Evolutionary conservation across 768 basidiomycete species (phyloP).

Genomic region (Boletus huronensis): DNA sequence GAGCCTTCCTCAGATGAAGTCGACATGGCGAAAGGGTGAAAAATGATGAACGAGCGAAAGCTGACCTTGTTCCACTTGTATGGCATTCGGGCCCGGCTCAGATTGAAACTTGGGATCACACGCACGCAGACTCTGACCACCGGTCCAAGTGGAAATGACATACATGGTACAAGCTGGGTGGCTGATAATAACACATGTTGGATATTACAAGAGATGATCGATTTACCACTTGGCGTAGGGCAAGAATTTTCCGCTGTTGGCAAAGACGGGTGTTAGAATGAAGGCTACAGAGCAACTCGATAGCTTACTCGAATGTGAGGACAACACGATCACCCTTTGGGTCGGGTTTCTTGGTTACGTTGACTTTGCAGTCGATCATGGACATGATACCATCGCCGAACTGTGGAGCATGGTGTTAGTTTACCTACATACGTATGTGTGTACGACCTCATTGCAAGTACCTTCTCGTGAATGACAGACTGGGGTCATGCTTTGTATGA

Average conservation of each 20-base stretch:
- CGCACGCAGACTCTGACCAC: neutral
- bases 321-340: slow-evolving; percentile 79
- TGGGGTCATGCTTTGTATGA: slow-evolving; percentile 19
- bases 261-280: slow-evolving; percentile 2
- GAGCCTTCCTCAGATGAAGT: slow-evolving; percentile 12
- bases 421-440: neutral
- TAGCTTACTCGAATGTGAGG: slow-evolving; percentile 73
- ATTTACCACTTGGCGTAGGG: slow-evolving; percentile 67
- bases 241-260: slow-evolving; percentile 68
- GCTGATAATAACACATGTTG: slow-evolving; percentile 1
- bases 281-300: neutral
- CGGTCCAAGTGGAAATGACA: slow-evolving; percentile 6
- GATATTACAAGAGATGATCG: neutral
- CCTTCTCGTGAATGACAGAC: slow-evolving; percentile 79
- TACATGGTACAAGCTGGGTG: neutral
- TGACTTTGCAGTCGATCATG: slow-evolving; percentile 80
- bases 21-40: slow-evolving; percentile 2
- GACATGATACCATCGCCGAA: slow-evolving; percentile 89
- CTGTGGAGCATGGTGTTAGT: slow-evolving; percentile 31
- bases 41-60: neutral
- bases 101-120: slow-evolving; percentile 10
- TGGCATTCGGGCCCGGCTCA: neutral
- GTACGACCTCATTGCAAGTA: slow-evolving; percentile 15
- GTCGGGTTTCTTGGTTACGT: slow-evolving; percentile 63
- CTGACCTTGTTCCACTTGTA: slow-evolving; percentile 8